Conservation (phyloP, 352 stramenopile species). For the Phytophthora colocasiae region DNA sequence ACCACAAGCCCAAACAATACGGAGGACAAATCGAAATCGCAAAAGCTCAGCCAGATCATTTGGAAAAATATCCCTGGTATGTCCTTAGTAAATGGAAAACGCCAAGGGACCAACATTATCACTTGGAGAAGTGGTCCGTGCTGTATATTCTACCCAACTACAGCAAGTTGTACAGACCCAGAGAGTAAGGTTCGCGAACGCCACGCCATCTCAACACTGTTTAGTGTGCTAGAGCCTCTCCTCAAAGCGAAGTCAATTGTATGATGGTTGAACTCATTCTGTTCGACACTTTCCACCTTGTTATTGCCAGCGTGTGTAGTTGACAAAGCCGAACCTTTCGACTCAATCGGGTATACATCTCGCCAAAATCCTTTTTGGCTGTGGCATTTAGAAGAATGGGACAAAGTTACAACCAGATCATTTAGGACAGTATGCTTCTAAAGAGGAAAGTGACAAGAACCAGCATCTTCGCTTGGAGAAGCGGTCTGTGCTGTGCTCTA, state of each 20-base stretch:
- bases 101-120: conserved; percentile 19
- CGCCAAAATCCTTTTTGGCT: too few relatives aligned
- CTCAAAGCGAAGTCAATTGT: conserved; percentile 31
- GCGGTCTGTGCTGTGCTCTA: too few relatives aligned
- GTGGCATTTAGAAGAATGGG: too few relatives aligned
- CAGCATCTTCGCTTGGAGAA: too few relatives aligned
- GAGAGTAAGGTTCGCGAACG: conserved; percentile 11
- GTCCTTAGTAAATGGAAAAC: conserved; percentile 3
- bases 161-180: conserved; percentile 12
- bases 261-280: not conserved
- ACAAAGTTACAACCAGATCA: too few relatives aligned
- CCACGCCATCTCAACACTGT: conserved; percentile 29
- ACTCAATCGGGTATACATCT: too few relatives aligned
- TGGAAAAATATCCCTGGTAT: conserved; percentile 29
- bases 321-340: too few relatives aligned
- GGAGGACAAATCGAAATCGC: conserved; percentile 1
- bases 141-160: conserved; percentile 43
- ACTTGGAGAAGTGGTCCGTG: conserved; percentile 41
- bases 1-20: not conserved
- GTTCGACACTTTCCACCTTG: too few relatives aligned
- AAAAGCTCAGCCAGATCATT: conserved; percentile 26
- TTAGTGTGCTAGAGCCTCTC: conserved; percentile 37
- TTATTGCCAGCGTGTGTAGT: too few relatives aligned
- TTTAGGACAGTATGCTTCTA: too few relatives aligned
- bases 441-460: too few relatives aligned